phyloP scores from a whole-genome alignment of 2,329 filamentous ascomycete species.

The Neofusicoccum sp. region DNA sequence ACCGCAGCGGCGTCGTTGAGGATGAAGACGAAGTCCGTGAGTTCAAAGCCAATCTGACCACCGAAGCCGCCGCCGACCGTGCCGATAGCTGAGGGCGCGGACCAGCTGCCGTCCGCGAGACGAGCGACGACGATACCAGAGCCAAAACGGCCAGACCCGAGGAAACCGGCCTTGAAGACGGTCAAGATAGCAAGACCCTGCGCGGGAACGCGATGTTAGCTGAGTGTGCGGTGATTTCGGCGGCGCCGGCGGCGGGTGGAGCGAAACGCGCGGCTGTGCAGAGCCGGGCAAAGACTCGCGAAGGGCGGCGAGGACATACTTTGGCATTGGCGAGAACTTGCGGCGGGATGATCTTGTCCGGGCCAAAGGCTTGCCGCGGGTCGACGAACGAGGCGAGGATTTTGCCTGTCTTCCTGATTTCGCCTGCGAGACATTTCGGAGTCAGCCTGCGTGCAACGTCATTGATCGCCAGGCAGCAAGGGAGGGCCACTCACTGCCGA shows the following conservation, averaged over 20 bases:
- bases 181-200: constrained; percentile 80
- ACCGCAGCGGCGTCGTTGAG: constrained; percentile 89
- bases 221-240: neutral
- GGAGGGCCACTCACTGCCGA: constrained; percentile 46
- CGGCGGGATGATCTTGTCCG: constrained; percentile 95
- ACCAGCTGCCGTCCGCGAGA: constrained; percentile 75
- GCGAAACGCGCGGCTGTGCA: constrained; percentile 6
- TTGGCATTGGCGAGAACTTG: constrained; percentile 87
- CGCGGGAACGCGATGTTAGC: constrained; percentile 15
- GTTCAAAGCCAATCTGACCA: constrained; percentile 81
- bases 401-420: constrained; percentile 96
- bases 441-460: constrained; percentile 32
- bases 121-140: constrained; percentile 80
- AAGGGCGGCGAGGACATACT: constrained; percentile 46
- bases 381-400: constrained; percentile 94
- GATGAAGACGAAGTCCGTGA: constrained; percentile 97
- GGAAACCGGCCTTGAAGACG: constrained; percentile 82
- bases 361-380: constrained; percentile 86
- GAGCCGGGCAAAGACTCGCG: neutral
- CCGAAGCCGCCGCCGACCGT: constrained; percentile 80
- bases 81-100: constrained; percentile 76
- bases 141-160: constrained; percentile 78
- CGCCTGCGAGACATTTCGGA: constrained; percentile 58
- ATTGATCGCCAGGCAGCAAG: constrained; percentile 21
- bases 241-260: neutral